Evolutionary conservation across 768 basidiomycete genomes (phyloP), one percentile per base, ranked within the genome.

Genomic region (Collybia sordida): DNA sequence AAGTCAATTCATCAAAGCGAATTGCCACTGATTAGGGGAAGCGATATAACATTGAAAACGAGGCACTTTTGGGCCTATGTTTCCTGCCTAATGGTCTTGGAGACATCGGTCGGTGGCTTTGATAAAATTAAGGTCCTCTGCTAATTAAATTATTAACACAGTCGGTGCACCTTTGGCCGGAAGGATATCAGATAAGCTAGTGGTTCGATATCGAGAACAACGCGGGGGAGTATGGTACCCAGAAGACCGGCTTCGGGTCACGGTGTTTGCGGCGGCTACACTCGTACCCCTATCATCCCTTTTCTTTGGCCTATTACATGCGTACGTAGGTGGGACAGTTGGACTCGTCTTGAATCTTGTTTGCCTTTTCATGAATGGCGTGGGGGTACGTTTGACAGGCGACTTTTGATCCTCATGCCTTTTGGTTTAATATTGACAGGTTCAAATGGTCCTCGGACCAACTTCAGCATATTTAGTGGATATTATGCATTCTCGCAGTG

Each of bases 91-190:
- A 18, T 9, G 43, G 43, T 18, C 27, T 44, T 31, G 43, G 43
- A 23, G 34, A 44, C 19, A 44, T 44, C 18, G 34, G 43, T 44
- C 21, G 12, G 43, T 44, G 15, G 12, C 43, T 44, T 44, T 17
- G n/a, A 28, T 5, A 17, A 19, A 17, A 11, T 4, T 4, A 31
- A 7, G 3, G 31, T 31, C 9, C 31, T 4, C 14, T 11, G 14
- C 11, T 31, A 11, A 31, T 14, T 31, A 27, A 5, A 31, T 31
- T 31, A 11, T 31, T 12, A n/a, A 18, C 24, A 1, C 41, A 80
- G 78, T 73, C n/a, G 80, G 81, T 5, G 73, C 80, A 6, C 71
- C 73, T 0, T 54, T 80, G 9, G 65, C 76, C 0, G 80, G 81
- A 2, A 60, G 60, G 6, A 45, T 81, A 0, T 79, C 81, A 0